Base-by-base conservation (phyloP, 768 basidiomycete genomes). In the Naematelia aurantialba region DNA sequence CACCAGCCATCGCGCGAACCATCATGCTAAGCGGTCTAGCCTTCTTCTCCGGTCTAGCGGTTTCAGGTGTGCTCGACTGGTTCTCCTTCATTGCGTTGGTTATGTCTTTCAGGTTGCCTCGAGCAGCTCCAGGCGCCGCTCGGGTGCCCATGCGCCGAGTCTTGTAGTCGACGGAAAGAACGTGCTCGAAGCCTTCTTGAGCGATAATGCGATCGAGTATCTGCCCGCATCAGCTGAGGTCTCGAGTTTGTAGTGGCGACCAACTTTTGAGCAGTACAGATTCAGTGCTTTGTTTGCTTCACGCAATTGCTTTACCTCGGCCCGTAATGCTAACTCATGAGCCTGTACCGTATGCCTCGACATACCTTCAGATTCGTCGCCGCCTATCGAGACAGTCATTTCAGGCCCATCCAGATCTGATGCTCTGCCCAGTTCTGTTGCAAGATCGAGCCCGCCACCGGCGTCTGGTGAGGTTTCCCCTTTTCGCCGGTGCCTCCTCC, bases 151-250 rank as follows among this genome's bases (percentile, higher is more conserved):
- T 50, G 42, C 69, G 65, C n/a, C 72, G 69, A 27, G 68, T 73
- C 39, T 66, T 69, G 61, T 74, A 94, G 76, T 97, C 93, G 46
- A 84, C 86, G n/a, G 93, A 89, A 31, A 97, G 84, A 55, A 98
- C 89, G 68, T 94, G 91, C 77, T 98, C 94, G 78, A 94, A 97
- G 22, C 92, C 75, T 64, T 96, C 93, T 76, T 93, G 88, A 1
- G 88, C 84, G 68, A 97, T 94, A 73, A 98, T 96, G 46, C 93
- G 85, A 80, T 98, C 94, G 70, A 98, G 89, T 66, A 98, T 98
- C 82, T 76, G 46, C 8, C 3, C 13, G 13, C 21, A 34, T 56
- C 21, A 56, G 61, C 56, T 31, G 19, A 46, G 4, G 5, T 4
- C 39, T n/a, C 27, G 12, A 5, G 25, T 12, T 25, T 11, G 56